These are phyloP conservation scores for Trametes meyenii DNA, from an alignment of 768 basidiomycete genomes.

Conservation along the genomic window DNA sequence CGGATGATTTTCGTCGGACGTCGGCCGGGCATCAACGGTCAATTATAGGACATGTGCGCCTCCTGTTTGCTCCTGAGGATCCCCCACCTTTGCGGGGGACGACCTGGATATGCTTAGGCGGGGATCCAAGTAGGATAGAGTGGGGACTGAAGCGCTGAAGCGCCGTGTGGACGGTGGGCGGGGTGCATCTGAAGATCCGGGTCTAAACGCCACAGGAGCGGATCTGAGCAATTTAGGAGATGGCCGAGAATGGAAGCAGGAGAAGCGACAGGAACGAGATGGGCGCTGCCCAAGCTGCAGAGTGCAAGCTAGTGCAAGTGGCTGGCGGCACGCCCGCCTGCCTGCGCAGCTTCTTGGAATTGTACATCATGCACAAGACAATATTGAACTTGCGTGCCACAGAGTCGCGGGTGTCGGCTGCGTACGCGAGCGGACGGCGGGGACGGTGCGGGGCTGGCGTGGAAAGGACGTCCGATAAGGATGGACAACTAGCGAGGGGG, in stretches of 20 bases:
- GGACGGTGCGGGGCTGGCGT: neutral
- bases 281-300: neutral
- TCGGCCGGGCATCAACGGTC: neutral
- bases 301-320: neutral
- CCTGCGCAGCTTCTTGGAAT: neutral
- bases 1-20: neutral
- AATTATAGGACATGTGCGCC: neutral
- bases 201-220: constrained; percentile 10
- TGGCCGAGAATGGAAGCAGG: neutral
- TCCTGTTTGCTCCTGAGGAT: too few relatives aligned
- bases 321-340: neutral
- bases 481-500: neutral
- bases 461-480: too few relatives aligned
- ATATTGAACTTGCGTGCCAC: neutral
- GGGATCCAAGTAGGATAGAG: too few relatives aligned
- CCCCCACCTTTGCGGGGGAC: too few relatives aligned
- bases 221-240: constrained; percentile 20
- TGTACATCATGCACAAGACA: too few relatives aligned
- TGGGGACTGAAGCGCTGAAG: too few relatives aligned
- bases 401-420: neutral
- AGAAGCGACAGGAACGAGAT: constrained; percentile 1
- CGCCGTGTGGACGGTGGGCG: too few relatives aligned
- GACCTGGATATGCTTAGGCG: too few relatives aligned
- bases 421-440: neutral
- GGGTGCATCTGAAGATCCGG: constrained; percentile 7